Evolutionary conservation across 2,329 filamentous ascomycete genomes (phyloP).

Genomic region (Davidsoniella eucalypti): DNA sequence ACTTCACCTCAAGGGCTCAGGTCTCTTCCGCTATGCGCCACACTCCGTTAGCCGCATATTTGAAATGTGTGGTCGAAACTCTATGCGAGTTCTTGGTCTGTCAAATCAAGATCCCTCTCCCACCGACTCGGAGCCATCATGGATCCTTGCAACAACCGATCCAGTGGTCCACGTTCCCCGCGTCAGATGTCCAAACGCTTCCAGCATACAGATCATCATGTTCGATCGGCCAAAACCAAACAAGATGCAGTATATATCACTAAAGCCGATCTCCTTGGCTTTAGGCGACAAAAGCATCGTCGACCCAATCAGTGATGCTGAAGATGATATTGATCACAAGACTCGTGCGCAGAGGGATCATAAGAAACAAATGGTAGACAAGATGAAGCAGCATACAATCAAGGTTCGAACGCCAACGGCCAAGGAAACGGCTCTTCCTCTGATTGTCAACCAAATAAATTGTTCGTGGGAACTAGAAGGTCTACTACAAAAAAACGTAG

Average conservation of each 20-base stretch:
- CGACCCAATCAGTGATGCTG: slow-evolving; percentile 24
- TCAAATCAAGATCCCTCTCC: slow-evolving; percentile 46
- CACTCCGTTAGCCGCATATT: slow-evolving; percentile 70
- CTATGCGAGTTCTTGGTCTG: slow-evolving; percentile 73
- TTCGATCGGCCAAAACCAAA: slow-evolving; percentile 75
- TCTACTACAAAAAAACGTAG: slow-evolving; percentile 75
- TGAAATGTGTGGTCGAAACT: slow-evolving; percentile 64
- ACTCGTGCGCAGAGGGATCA: slow-evolving; percentile 40
- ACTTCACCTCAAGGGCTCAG: slow-evolving; percentile 67
- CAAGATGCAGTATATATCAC: slow-evolving; percentile 91
- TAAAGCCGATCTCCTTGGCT: slow-evolving; percentile 75
- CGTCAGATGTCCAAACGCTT: slow-evolving; percentile 54
- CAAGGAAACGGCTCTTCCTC: slow-evolving; percentile 65
- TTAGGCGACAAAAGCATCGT: slow-evolving; percentile 50
- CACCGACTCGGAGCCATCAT: slow-evolving; percentile 46
- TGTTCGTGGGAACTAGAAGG: slow-evolving; percentile 83
- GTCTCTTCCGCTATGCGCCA: slow-evolving; percentile 65
- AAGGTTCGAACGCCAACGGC: slow-evolving; percentile 57
- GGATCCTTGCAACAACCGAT: slow-evolving; percentile 46
- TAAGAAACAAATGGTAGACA: slow-evolving; percentile 57
- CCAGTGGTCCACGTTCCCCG: slow-evolving; percentile 42
- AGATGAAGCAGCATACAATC: slow-evolving; percentile 77
- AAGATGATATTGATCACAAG: slow-evolving; percentile 56
- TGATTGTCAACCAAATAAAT: slow-evolving; percentile 85
- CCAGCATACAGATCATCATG: slow-evolving; percentile 72